phyloP scores from a whole-genome alignment of 768 basidiomycete genomes.

The Russula griseocarnosa region DNA sequence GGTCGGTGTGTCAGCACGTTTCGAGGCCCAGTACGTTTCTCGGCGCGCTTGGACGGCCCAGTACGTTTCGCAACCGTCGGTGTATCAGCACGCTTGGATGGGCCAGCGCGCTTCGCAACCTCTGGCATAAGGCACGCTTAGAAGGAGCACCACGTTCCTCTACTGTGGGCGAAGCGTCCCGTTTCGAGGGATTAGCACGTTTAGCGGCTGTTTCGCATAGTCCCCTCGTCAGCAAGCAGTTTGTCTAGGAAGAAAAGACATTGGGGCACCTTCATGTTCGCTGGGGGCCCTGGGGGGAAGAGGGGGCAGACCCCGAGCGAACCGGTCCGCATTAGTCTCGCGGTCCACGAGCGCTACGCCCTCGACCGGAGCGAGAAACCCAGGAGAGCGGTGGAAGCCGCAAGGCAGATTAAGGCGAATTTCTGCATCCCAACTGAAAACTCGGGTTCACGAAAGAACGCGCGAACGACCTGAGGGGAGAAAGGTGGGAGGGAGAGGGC shows the following conservation, averaged over 20 bases:
- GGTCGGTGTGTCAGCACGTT: too few species aligned
- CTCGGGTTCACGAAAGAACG: background rate
- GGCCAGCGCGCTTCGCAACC: too few species aligned
- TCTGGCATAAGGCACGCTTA: too few species aligned
- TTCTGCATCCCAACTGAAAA: constrained; percentile 2
- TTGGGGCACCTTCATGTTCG: too few species aligned
- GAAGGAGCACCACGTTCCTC: too few species aligned
- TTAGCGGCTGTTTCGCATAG: background rate
- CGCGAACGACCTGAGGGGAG: background rate
- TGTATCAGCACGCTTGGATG: too few species aligned
- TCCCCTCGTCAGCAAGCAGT: background rate
- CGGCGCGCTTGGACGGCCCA: too few species aligned
- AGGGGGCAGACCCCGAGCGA: constrained; percentile 5
- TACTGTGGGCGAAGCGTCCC: too few species aligned
- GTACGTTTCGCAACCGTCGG: too few species aligned
- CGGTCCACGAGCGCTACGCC: background rate
- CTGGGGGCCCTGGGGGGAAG: background rate
- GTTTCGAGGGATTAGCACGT: background rate
- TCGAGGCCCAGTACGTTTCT: too few species aligned
- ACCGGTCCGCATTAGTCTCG: constrained; percentile 7
- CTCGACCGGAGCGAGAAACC: background rate
- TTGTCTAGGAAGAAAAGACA: background rate
- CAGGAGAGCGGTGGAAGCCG: background rate
- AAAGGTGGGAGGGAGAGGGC: background rate
- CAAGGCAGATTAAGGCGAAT: background rate